Percentiles rank a stretch among this genome's conserved stretches.
These are phyloP conservation scores for Nakaseomyces uthaithaninus DNA, from an alignment of 1,139 yeast genomes.

Conservation along the genomic window DNA sequence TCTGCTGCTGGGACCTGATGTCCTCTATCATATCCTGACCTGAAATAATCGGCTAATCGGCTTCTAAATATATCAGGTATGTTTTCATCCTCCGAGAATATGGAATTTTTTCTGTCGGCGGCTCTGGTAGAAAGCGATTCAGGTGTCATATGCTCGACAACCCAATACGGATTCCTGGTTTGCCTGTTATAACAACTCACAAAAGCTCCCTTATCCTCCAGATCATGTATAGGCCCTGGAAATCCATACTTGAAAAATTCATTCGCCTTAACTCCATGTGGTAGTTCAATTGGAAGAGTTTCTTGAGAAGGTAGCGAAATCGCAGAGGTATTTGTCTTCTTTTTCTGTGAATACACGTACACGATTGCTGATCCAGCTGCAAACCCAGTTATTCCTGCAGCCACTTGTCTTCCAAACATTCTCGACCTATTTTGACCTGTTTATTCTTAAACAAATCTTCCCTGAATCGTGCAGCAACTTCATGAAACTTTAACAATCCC, in stretches of 20 bases:
- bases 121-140: constrained; percentile 47
- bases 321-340: background rate
- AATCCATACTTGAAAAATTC: constrained; percentile 83
- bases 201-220: constrained; percentile 65
- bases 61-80: constrained; percentile 75
- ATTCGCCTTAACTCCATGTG: constrained; percentile 47
- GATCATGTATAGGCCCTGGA: constrained; percentile 90
- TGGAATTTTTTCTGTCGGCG: constrained; percentile 71
- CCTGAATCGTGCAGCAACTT: no score
- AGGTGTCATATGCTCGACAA: constrained; percentile 83
- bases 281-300: background rate
- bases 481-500: no score
- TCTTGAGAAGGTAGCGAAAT: background rate
- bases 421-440: background rate
- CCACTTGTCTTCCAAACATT: constrained; percentile 2
- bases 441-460: no score
- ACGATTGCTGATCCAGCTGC: constrained; percentile 2
- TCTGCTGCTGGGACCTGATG: constrained; percentile 98
- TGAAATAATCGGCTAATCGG: constrained; percentile 71
- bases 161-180: constrained; percentile 84
- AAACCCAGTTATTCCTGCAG: constrained; percentile 1
- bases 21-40: constrained; percentile 95
- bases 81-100: constrained; percentile 80
- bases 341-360: background rate
- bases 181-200: constrained; percentile 81